phyloP scores from a whole-genome alignment of 2,329 filamentous ascomycete species.

The Ophidiomyces ophidiicola region DNA sequence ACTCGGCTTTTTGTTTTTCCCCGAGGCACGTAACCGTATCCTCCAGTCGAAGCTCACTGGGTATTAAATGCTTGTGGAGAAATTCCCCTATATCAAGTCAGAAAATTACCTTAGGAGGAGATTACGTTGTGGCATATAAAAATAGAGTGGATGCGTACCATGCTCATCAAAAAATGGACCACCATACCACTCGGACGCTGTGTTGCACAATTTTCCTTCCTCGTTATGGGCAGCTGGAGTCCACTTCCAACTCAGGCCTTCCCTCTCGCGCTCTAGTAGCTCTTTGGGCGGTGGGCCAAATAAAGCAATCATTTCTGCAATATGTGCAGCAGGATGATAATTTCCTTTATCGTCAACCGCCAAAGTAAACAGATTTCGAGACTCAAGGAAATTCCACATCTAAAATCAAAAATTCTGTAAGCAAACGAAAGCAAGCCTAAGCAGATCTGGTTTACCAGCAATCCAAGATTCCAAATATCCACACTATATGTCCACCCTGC shows the following conservation, averaged over 20 bases:
- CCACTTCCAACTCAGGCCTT: conserved; percentile 18
- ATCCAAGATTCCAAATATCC: conserved; percentile 21
- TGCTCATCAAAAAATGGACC: conserved; percentile 26
- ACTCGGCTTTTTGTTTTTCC: conserved; percentile 22
- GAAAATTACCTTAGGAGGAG: conserved; percentile 9
- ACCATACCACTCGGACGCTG: conserved; percentile 8
- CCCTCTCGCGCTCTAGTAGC: conserved; percentile 19
- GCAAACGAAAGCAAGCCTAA: background rate
- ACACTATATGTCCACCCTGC: conserved; percentile 7
- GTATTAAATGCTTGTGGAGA: conserved; percentile 18
- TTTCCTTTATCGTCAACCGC: conserved; percentile 8
- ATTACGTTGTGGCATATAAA: background rate
- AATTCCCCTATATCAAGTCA: conserved; percentile 18
- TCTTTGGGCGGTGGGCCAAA: conserved; percentile 27
- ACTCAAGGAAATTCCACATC: conserved; percentile 26
- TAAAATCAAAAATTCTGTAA: background rate
- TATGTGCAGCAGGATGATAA: conserved; percentile 21
- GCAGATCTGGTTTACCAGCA: background rate
- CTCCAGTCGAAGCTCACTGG: conserved; percentile 15
- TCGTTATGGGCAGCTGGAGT: background rate
- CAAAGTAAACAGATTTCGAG: conserved; percentile 22
- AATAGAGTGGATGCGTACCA: conserved; percentile 19
- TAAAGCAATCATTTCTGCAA: conserved; percentile 35
- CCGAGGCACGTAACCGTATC: conserved; percentile 20
- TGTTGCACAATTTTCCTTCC: conserved; percentile 6